phyloP scores from a whole-genome alignment of 2,329 filamentous ascomycete genomes.

The Aureobasidium musti region DNA sequence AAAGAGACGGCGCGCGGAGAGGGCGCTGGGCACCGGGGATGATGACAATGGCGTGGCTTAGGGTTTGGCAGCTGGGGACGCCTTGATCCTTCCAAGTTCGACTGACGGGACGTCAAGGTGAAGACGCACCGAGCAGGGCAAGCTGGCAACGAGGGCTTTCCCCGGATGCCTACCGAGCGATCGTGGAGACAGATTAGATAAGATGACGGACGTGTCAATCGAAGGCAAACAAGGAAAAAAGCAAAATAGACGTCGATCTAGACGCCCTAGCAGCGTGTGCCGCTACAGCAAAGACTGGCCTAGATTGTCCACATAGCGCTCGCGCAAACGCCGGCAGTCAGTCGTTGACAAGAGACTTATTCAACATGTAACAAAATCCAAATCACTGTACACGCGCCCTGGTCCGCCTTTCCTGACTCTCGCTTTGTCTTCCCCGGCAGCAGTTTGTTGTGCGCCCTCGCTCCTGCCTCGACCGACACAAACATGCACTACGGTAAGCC shows the following conservation, averaged over 20 bases:
- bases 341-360: constrained; percentile 8
- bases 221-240: constrained; percentile 4
- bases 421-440: not conserved
- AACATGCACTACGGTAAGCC: constrained; percentile 35
- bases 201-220: not conserved
- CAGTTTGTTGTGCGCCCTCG: not conserved
- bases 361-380: constrained; percentile 23
- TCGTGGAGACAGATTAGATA: constrained; percentile 9
- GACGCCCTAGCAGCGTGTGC: not conserved
- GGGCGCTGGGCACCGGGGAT: not conserved
- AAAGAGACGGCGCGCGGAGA: not conserved
- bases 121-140: too few species aligned
- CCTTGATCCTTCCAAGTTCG: not conserved
- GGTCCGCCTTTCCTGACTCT: constrained; percentile 14
- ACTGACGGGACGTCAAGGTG: too few species aligned
- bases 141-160: not conserved
- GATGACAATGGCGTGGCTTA: constrained; percentile 24
- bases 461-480: not conserved
- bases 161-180: not conserved
- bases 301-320: not conserved
- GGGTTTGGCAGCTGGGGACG: constrained; percentile 1
- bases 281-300: not conserved
- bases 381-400: not conserved
- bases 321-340: not conserved
- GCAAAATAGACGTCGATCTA: not conserved